Percentiles rank a stretch among this genome's conserved stretches.
Evolutionary conservation across 306 rosid genomes (phyloP).

Genomic region (Vicia sativa): DNA sequence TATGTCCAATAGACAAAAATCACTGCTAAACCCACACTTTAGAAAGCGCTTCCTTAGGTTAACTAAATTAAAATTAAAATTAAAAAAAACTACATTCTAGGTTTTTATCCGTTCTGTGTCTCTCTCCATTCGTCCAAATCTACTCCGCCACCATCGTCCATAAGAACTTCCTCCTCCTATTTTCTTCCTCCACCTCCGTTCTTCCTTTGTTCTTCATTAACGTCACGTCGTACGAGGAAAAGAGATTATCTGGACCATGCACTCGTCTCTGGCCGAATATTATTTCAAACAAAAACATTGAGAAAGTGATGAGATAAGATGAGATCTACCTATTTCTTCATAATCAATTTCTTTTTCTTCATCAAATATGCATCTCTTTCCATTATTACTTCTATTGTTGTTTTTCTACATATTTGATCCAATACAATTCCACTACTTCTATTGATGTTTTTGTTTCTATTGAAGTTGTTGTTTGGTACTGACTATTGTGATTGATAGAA

Average conservation of each 20-base stretch:
- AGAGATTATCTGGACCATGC: slow-evolving; percentile 25
- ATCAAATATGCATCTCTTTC: slow-evolving; percentile 29
- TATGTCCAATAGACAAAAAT: too few relatives aligned
- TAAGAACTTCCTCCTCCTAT: too few relatives aligned
- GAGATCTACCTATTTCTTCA: slow-evolving; percentile 49
- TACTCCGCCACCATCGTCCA: too few relatives aligned
- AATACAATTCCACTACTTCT: slow-evolving; percentile 26
- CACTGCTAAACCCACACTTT: too few relatives aligned
- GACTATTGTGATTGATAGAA: slow-evolving; percentile 15
- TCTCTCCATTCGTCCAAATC: too few relatives aligned
- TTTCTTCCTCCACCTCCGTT: too few relatives aligned
- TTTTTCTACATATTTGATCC: slow-evolving; percentile 41
- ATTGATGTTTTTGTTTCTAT: not conserved
- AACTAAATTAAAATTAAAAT: too few relatives aligned
- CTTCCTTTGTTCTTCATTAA: too few relatives aligned
- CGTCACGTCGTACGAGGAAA: slow-evolving; percentile 35
- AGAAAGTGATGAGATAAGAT: slow-evolving; percentile 20
- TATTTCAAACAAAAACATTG: not conserved
- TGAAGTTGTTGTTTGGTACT: slow-evolving; percentile 19
- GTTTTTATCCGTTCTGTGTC: too few relatives aligned
- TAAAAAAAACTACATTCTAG: too few relatives aligned
- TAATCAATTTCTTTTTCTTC: slow-evolving; percentile 30
- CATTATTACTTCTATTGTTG: not conserved
- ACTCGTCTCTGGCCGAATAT: slow-evolving; percentile 22
- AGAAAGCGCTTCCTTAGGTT: too few relatives aligned